Conservation (phyloP, 169 alveolate genomes). For the Eimeria maxima region DNA sequence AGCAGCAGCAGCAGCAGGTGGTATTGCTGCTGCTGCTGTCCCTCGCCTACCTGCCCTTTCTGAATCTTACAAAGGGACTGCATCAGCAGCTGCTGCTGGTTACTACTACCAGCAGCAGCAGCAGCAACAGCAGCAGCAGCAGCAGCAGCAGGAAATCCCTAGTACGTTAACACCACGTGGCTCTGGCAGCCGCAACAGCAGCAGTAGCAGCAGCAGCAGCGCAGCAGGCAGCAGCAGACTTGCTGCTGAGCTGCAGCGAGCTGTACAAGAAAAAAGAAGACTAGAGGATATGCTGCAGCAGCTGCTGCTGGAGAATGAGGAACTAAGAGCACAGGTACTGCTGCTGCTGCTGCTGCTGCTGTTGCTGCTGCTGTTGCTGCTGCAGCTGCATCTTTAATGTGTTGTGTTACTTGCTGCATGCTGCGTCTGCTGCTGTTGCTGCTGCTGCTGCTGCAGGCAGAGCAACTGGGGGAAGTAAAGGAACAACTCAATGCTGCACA, state of each 20-base stretch:
- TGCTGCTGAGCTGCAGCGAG: slow-evolving; percentile 73
- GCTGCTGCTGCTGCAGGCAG: slow-evolving; percentile 43
- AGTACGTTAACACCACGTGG: slow-evolving; percentile 16
- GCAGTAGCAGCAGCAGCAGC: background rate
- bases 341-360: slow-evolving; percentile 62
- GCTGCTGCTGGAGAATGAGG: slow-evolving; percentile 77
- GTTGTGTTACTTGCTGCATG: background rate
- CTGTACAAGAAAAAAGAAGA: slow-evolving; percentile 34
- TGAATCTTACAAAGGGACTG: background rate
- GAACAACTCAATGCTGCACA: background rate
- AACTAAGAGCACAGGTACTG: slow-evolving; percentile 67
- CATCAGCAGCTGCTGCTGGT: background rate
- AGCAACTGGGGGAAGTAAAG: slow-evolving; percentile 6
- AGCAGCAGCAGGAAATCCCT: slow-evolving; percentile 26
- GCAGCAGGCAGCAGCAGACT: slow-evolving; percentile 4
- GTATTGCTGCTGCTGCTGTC: background rate
- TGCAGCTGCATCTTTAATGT: no score
- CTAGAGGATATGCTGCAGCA: slow-evolving; percentile 76
- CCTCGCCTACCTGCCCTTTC: slow-evolving; percentile 9
- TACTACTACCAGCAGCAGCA: background rate
- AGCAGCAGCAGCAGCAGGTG: slow-evolving; percentile 7
- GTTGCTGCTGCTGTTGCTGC: slow-evolving; percentile 50
- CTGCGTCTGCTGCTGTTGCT: slow-evolving; percentile 45
- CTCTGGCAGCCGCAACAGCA: slow-evolving; percentile 9
- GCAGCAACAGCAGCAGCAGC: slow-evolving; percentile 56